Evolutionary conservation across 129 eudicot genomes (phyloP).

Genomic region (Calendula officinalis): DNA sequence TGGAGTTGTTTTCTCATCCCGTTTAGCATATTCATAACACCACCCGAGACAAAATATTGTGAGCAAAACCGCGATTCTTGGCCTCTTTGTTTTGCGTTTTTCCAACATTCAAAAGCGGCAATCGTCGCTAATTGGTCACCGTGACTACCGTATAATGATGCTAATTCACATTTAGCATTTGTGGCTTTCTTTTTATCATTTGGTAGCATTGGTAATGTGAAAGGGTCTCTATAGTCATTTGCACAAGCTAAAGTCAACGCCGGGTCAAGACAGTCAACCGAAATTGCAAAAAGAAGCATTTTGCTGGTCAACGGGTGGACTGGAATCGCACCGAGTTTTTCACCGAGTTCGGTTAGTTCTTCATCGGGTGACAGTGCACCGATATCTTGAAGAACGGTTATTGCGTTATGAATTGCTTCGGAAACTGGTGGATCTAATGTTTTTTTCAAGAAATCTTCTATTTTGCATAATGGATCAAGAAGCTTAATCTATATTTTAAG

Average conservation of each 20-base stretch:
- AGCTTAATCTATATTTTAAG: constrained; percentile 64
- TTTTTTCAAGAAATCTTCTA: constrained; percentile 73
- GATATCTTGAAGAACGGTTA: constrained; percentile 75
- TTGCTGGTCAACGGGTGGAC: constrained; percentile 96
- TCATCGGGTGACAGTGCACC: constrained; percentile 80
- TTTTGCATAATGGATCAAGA: constrained; percentile 67
- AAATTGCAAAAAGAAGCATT: constrained; percentile 81
- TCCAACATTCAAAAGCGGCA: constrained; percentile 95
- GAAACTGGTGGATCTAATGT: constrained; percentile 88
- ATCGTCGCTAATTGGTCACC: constrained; percentile 87
- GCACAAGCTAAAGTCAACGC: constrained; percentile 98
- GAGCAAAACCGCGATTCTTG: constrained; percentile 70
- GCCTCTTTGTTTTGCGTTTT: constrained; percentile 62
- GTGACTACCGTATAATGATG: constrained; percentile 69
- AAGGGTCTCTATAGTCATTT: constrained; percentile 70
- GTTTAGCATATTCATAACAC: constrained; percentile 70
- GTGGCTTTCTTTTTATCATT: constrained; percentile 56
- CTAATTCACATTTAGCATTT: constrained; percentile 65
- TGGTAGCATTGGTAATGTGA: constrained; percentile 75
- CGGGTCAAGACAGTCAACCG: constrained; percentile 91
- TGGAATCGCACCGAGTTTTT: constrained; percentile 76
- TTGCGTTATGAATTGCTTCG: constrained; percentile 78
- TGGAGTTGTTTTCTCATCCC: constrained; percentile 80
- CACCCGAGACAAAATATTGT: constrained; percentile 57
- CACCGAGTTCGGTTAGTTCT: constrained; percentile 84